phyloP scores from a whole-genome alignment of 2,329 filamentous ascomycete genomes.

The Huntiella omanensis region DNA sequence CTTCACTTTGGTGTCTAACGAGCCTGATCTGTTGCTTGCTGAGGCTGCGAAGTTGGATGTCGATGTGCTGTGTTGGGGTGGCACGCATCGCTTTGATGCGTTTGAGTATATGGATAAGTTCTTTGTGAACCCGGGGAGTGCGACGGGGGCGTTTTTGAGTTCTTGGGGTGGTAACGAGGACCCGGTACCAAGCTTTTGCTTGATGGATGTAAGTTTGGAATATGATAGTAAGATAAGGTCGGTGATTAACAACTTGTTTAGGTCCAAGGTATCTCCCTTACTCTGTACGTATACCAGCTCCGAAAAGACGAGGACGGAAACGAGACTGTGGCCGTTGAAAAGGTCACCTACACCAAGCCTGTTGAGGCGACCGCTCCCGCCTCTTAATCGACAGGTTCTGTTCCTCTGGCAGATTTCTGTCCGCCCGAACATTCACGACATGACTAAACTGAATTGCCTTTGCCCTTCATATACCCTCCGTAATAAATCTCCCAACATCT shows the following conservation, averaged over 20 bases:
- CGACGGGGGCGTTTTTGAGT: slow-evolving; percentile 42
- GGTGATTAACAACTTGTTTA: slow-evolving; percentile 19
- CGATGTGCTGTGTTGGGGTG: slow-evolving; percentile 50
- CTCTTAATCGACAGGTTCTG: slow-evolving; percentile 20
- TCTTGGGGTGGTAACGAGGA: slow-evolving; percentile 45
- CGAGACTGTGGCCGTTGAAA: slow-evolving; percentile 68
- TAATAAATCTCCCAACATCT: too few relatives aligned
- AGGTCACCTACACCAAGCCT: slow-evolving; percentile 70
- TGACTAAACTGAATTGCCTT: not conserved
- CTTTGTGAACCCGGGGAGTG: slow-evolving; percentile 50
- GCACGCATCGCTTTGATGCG: slow-evolving; percentile 49
- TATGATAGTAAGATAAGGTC: not conserved
- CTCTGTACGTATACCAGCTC: slow-evolving; percentile 83
- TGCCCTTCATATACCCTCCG: too few relatives aligned
- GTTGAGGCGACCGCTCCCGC: slow-evolving; percentile 36
- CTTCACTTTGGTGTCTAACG: slow-evolving; percentile 47
- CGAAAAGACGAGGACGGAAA: slow-evolving; percentile 58
- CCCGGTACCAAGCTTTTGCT: slow-evolving; percentile 74
- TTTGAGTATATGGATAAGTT: slow-evolving; percentile 61
- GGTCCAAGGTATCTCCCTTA: slow-evolving; percentile 92
- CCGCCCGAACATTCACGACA: slow-evolving; percentile 1
- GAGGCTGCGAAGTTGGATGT: slow-evolving; percentile 51
- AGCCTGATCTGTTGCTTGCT: slow-evolving; percentile 46
- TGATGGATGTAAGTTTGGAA: slow-evolving; percentile 72
- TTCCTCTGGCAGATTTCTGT: not conserved